These are phyloP conservation scores for Brassica carinata DNA, from an alignment of 345 rosid species.

Conservation along the genomic window DNA sequence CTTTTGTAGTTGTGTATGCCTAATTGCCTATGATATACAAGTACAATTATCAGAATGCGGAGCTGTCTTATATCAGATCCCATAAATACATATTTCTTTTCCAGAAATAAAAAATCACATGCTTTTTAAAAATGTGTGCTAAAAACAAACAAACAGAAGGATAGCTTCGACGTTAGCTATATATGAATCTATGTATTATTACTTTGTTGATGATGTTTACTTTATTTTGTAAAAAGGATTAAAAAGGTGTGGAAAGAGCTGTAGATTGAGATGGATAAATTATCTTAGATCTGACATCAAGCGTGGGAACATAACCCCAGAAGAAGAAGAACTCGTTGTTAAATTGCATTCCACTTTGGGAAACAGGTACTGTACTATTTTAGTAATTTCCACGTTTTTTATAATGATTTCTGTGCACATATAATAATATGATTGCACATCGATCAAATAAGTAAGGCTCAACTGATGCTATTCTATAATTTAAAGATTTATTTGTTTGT, in stretches of 20 bases:
- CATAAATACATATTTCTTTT: not conserved
- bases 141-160: no score
- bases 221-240: conserved; percentile 44
- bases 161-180: not conserved
- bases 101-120: no score
- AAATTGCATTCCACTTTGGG: conserved; percentile 71
- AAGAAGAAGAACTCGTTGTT: conserved; percentile 66
- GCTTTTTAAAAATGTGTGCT: no score
- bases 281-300: conserved; percentile 72
- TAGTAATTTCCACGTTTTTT: not conserved
- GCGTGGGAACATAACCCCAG: conserved; percentile 67
- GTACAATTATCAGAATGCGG: conserved; percentile 1
- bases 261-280: conserved; percentile 89
- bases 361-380: conserved; percentile 52
- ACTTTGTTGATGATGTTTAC: not conserved
- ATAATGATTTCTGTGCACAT: not conserved
- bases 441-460: not conserved
- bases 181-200: not conserved
- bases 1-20: not conserved
- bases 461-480: not conserved
- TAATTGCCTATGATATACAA: conserved; percentile 3
- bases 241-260: conserved; percentile 89
- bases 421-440: not conserved
- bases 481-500: no score
- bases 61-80: conserved; percentile 10